A percentile compares a stretch with the other conserved stretches of the same genome.
phyloP scores from a whole-genome alignment of 345 rosid species.

The Citrus unshiu region DNA sequence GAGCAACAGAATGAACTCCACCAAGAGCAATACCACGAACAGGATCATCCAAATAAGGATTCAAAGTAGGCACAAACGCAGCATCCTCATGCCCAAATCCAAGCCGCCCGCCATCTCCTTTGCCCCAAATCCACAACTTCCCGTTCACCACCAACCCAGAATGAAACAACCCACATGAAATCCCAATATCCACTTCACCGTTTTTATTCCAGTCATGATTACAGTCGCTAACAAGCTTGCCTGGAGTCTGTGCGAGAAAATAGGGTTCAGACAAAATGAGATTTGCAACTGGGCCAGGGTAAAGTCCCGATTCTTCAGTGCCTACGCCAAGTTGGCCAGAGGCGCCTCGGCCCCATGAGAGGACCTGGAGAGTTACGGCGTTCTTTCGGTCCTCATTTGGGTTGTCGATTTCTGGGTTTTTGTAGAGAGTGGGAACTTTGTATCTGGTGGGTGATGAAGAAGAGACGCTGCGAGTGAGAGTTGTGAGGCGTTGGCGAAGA shows the following conservation, averaged over 20 bases:
- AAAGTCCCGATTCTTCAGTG: constrained; percentile 66
- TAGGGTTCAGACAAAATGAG: constrained; percentile 46
- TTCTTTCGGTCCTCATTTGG: constrained; percentile 14
- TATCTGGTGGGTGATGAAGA: constrained; percentile 15
- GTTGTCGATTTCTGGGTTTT: constrained; percentile 31
- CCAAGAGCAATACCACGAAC: constrained; percentile 64
- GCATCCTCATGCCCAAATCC: constrained; percentile 85
- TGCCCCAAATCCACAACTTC: constrained; percentile 83
- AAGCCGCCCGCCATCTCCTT: constrained; percentile 92
- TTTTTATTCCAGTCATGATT: not conserved
- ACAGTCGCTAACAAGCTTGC: constrained; percentile 24
- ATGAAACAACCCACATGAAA: constrained; percentile 84
- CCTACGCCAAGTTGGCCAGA: constrained; percentile 97
- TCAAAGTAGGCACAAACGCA: constrained; percentile 61
- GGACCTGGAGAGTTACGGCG: constrained; percentile 48
- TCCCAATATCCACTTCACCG: constrained; percentile 42
- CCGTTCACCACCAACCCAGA: constrained; percentile 64
- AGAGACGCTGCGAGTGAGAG: constrained; percentile 17
- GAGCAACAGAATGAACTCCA: constrained; percentile 83
- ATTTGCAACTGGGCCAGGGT: constrained; percentile 68
- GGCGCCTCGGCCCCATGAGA: constrained; percentile 92
- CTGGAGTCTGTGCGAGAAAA: constrained; percentile 54
- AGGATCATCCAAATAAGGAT: constrained; percentile 53
- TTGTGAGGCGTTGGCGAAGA: constrained; percentile 16
- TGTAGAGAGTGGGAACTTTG: constrained; percentile 50